Evolutionary conservation across 441 rosid genomes (phyloP).

Genomic region (Euphorbia corollata): DNA sequence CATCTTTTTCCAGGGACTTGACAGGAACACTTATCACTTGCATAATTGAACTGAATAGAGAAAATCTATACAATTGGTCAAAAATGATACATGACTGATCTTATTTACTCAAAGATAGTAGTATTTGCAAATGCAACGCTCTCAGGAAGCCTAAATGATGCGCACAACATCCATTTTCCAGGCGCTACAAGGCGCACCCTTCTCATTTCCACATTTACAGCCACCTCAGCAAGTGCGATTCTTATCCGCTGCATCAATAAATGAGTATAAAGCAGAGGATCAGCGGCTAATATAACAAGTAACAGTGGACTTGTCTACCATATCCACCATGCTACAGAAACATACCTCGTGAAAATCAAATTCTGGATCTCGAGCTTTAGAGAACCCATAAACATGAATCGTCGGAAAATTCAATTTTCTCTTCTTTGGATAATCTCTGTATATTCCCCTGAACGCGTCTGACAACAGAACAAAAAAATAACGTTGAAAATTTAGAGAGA

Average conservation of each 20-base stretch:
- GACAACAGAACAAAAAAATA: slow-evolving; percentile 11
- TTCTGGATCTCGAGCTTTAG: slow-evolving; percentile 80
- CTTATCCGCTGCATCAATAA: slow-evolving; percentile 60
- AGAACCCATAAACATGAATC: slow-evolving; percentile 88
- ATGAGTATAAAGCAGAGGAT: background rate
- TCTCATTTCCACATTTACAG: slow-evolving; percentile 66
- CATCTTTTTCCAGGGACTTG: too few species aligned
- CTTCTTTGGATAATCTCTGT: slow-evolving; percentile 32
- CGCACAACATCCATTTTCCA: slow-evolving; percentile 87
- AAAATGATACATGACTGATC: background rate
- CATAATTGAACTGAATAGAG: background rate
- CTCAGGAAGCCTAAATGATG: slow-evolving; percentile 65
- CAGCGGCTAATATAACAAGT: background rate
- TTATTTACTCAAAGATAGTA: slow-evolving; percentile 15
- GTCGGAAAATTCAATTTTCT: slow-evolving; percentile 40
- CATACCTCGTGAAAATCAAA: slow-evolving; percentile 80
- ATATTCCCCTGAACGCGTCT: slow-evolving; percentile 79
- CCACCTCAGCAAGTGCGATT: slow-evolving; percentile 59
- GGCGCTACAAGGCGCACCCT: slow-evolving; percentile 80
- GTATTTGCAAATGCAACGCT: slow-evolving; percentile 55
- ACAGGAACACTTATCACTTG: too few species aligned
- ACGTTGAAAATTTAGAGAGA: too few species aligned
- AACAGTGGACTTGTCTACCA: background rate
- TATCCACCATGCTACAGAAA: slow-evolving; percentile 5
- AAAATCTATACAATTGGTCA: background rate